phyloP scores from a whole-genome alignment of 768 basidiomycete genomes.

The Boletellus ananiceps region DNA sequence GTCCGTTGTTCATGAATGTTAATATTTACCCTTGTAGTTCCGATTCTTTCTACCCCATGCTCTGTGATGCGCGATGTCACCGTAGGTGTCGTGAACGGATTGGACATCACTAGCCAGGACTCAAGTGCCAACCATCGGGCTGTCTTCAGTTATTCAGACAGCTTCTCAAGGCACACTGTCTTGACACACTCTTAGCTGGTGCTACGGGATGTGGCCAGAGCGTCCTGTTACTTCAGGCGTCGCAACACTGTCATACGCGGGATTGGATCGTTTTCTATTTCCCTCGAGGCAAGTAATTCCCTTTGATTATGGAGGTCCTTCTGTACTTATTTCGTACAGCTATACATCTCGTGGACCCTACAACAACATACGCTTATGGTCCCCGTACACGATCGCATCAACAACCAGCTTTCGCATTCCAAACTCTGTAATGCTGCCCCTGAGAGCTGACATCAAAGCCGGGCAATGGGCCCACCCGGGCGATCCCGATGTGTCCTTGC shows the following conservation, averaged over 20 bases:
- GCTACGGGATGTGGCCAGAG: slow-evolving; percentile 78
- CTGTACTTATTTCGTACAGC: slow-evolving; percentile 30
- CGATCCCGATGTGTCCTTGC: slow-evolving; percentile 33
- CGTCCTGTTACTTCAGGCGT: slow-evolving; percentile 69
- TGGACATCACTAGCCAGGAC: slow-evolving; percentile 47
- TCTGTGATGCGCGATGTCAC: slow-evolving; percentile 72
- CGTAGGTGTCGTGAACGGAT: slow-evolving; percentile 44
- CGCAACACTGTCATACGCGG: slow-evolving; percentile 57
- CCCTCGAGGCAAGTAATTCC: slow-evolving; percentile 55
- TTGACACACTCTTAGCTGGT: slow-evolving; percentile 49
- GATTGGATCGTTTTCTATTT: slow-evolving; percentile 85
- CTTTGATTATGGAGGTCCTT: not conserved
- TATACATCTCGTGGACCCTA: slow-evolving; percentile 65
- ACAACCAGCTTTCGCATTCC: slow-evolving; percentile 61
- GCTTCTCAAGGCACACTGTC: not conserved
- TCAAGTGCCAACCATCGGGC: slow-evolving; percentile 52
- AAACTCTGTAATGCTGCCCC: slow-evolving; percentile 50
- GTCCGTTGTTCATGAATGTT: not conserved
- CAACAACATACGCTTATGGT: slow-evolving; percentile 69
- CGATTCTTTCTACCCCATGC: slow-evolving; percentile 65
- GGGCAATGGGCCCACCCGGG: not conserved
- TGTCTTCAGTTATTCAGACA: slow-evolving; percentile 55
- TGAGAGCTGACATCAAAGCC: no score
- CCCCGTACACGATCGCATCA: slow-evolving; percentile 70
- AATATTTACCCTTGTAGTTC: slow-evolving; percentile 41